Percentiles rank a stretch among this genome's conserved stretches.
Evolutionary conservation across 2,329 filamentous ascomycete species (phyloP).

Genomic region (Botrytis medusae): DNA sequence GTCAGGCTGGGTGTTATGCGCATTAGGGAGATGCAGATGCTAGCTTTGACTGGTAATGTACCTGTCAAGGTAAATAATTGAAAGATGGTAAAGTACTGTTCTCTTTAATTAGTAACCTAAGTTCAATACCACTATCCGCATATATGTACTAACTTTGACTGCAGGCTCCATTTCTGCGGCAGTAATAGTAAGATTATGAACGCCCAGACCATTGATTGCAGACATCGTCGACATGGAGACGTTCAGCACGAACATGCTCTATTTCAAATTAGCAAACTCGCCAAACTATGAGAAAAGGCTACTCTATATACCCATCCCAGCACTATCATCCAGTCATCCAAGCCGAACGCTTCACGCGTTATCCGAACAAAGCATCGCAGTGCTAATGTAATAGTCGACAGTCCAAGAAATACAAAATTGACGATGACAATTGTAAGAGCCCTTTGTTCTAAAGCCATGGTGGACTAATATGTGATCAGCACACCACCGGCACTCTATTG

Average conservation of each 20-base stretch:
- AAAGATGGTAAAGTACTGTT: constrained; percentile 19
- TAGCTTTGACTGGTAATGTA: constrained; percentile 17
- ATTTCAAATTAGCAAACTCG: background rate
- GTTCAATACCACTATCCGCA: background rate
- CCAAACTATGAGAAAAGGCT: background rate
- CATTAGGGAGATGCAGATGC: constrained; percentile 16
- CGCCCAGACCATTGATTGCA: constrained; percentile 4
- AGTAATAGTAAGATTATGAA: constrained; percentile 14
- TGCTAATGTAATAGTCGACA: constrained; percentile 7
- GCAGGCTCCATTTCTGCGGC: constrained; percentile 12
- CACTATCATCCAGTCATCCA: constrained; percentile 16
- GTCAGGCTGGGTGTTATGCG: constrained; percentile 13
- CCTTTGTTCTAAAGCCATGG: constrained; percentile 9
- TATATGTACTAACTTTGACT: constrained; percentile 6
- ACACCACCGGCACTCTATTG: background rate
- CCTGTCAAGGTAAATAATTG: constrained; percentile 12
- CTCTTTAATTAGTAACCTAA: background rate
- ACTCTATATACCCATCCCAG: constrained; percentile 6
- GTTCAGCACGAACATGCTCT: constrained; percentile 11
- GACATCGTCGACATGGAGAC: constrained; percentile 11
- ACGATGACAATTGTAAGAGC: constrained; percentile 8
- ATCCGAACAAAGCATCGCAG: background rate
- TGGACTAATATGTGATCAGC: background rate
- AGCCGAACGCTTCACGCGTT: constrained; percentile 1
- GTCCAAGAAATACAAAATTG: constrained; percentile 15